Percentiles rank a stretch among this genome's conserved stretches.
Evolutionary conservation across 2,329 filamentous ascomycete species (phyloP).

Genomic region (Calonectria honghensis): DNA sequence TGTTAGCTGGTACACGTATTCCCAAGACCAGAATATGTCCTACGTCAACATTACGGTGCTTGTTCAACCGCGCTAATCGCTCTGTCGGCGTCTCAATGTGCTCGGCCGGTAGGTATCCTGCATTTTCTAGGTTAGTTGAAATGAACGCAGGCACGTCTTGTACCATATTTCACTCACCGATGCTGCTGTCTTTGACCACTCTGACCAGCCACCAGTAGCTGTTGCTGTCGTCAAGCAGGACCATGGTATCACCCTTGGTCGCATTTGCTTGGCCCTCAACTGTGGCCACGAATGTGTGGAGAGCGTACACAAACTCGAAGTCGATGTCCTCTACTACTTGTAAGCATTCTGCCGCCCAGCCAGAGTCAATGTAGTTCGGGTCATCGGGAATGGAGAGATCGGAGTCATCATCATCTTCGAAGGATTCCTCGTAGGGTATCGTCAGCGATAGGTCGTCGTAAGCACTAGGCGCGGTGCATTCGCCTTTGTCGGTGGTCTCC

Average conservation of each 20-base stretch:
- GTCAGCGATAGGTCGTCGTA: constrained; percentile 59
- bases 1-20: constrained; percentile 34
- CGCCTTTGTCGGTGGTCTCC: constrained; percentile 50
- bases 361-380: constrained; percentile 80
- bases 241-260: constrained; percentile 99
- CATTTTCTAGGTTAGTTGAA: constrained; percentile 47
- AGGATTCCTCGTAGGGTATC: constrained; percentile 67
- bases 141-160: not conserved
- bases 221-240: constrained; percentile 97
- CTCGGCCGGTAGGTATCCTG: constrained; percentile 96
- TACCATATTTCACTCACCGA: constrained; percentile 71
- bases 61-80: constrained; percentile 93
- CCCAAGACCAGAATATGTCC: constrained; percentile 56
- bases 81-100: constrained; percentile 99
- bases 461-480: constrained; percentile 53
- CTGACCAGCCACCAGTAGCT: constrained; percentile 99
- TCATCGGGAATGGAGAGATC: constrained; percentile 74
- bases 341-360: constrained; percentile 90
- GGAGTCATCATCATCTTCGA: constrained; percentile 77
- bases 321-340: constrained; percentile 97
- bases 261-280: constrained; percentile 99
- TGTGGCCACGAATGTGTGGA: constrained; percentile 98
- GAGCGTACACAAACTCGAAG: constrained; percentile 98
- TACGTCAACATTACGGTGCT: constrained; percentile 98
- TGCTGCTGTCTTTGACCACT: constrained; percentile 98